Percentiles rank a stretch among this genome's conserved stretches.
Evolutionary conservation across 2,329 filamentous ascomycete genomes (phyloP).

Genomic region (Apiospora malaysiana): DNA sequence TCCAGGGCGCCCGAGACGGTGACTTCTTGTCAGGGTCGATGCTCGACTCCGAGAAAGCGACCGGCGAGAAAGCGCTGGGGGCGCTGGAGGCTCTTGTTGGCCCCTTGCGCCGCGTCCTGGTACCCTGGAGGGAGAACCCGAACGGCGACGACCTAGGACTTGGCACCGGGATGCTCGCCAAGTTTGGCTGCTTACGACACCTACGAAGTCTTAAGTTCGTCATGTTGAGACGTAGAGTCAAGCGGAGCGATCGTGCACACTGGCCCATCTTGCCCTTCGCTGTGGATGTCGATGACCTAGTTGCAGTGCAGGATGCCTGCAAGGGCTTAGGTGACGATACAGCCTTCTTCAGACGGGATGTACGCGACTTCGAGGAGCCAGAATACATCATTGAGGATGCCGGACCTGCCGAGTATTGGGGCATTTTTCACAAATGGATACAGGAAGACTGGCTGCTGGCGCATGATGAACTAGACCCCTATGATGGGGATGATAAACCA

Average conservation of each 20-base stretch:
- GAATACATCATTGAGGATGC: background rate
- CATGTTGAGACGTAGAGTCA: background rate
- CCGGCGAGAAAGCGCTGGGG: background rate
- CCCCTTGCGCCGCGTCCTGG: background rate
- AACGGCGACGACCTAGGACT: background rate
- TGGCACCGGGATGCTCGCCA: background rate
- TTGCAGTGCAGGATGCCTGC: background rate
- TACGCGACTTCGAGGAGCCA: background rate
- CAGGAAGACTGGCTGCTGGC: background rate
- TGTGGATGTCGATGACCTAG: background rate
- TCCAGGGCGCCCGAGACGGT: background rate
- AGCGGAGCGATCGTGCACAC: background rate
- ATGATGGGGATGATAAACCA: background rate
- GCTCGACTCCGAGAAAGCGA: background rate
- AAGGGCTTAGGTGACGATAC: background rate
- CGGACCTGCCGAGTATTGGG: background rate
- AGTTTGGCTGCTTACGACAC: background rate
- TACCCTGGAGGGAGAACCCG: background rate
- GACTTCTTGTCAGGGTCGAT: background rate
- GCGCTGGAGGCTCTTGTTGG: constrained; percentile 1
- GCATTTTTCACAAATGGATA: background rate
- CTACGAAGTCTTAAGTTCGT: background rate
- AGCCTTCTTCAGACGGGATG: background rate
- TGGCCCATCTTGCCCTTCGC: background rate
- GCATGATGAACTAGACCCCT: background rate